Base-by-base conservation (phyloP, 177 flowering plant species). In the Vitis hybrid region DNA sequence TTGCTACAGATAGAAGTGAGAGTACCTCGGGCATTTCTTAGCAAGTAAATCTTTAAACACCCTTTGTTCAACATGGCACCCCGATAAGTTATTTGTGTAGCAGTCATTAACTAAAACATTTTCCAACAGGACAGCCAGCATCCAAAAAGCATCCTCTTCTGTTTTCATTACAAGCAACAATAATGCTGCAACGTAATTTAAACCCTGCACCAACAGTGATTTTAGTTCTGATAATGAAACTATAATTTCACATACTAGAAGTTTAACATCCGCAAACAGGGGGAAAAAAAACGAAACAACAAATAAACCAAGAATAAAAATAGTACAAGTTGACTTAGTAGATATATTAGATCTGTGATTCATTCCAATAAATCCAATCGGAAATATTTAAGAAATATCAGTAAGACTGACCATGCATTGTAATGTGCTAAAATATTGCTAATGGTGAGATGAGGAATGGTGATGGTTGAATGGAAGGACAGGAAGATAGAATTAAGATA, bases 131-230 rank as follows among this genome's bases (percentile, higher is more conserved):
- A 91, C 97, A 5, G 98, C 88, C 19, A 94, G 97, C 97, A 94
- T 92, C 98, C 98, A 94, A 67, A 94, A 94, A 19, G 94, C 97
- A 72, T 92, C 97, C 82, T 94, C 99, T 79, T 94, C 99, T 0
- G 98, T 94, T 85, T 94, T 89, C 97, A 93, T 86, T 65, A 95
- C 99, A 71, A 95, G 94, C 80, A 95, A 81, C 70, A 95, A 72
- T 71, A 93, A 61, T 73, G 99, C 99, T 49, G 93, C 99, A 65
- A 95, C 99, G 79, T 87, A 95, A 77, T 95, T 95, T 77, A 95
- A 80, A 65, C 99, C 99, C 98, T 95, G 88, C 64, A 77, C 20
- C 59, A 81, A 72, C 26, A 73, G 29, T 50, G 48, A 34, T 50
- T 39, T 14, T 20, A 34, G 29, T 10, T 48, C 10, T 53, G 10